Percentiles rank a stretch among this genome's conserved stretches.
These are phyloP conservation scores for Saturnispora gosingensis DNA, from an alignment of 805 yeast species.

Conservation along the genomic window DNA sequence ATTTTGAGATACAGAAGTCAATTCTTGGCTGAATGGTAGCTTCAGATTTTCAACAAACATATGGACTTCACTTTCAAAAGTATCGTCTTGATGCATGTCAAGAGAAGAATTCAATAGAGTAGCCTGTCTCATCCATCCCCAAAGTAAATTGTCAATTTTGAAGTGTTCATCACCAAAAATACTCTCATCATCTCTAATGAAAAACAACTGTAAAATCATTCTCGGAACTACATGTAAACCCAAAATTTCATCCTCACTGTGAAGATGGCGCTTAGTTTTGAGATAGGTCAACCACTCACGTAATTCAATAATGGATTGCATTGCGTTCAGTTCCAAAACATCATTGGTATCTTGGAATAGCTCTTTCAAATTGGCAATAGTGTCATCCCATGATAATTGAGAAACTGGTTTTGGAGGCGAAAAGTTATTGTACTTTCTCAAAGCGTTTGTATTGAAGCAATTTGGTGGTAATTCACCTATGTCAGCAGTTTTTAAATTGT, in stretches of 20 bases:
- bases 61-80: slow-evolving; percentile 12
- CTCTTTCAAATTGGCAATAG: slow-evolving; percentile 15
- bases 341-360: slow-evolving; percentile 32
- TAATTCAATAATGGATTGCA: slow-evolving; percentile 22
- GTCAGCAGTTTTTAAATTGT: not conserved
- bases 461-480: slow-evolving; percentile 18
- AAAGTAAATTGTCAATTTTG: slow-evolving; percentile 29
- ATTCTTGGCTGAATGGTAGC: slow-evolving; percentile 35
- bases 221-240: slow-evolving; percentile 44
- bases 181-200: slow-evolving; percentile 53
- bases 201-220: slow-evolving; percentile 51
- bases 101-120: slow-evolving; percentile 17
- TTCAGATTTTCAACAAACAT: slow-evolving; percentile 38
- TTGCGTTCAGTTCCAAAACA: slow-evolving; percentile 27
- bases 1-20: slow-evolving; percentile 47
- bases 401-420: slow-evolving; percentile 34
- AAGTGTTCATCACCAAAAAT: slow-evolving; percentile 40
- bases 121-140: slow-evolving; percentile 20
- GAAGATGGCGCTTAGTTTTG: slow-evolving; percentile 21
- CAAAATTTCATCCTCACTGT: slow-evolving; percentile 23
- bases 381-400: slow-evolving; percentile 15
- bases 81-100: not conserved
- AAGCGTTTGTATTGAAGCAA: slow-evolving; percentile 39
- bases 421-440: slow-evolving; percentile 37
- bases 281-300: slow-evolving; percentile 19